Evolutionary conservation across 1,139 yeast genomes (phyloP).

Genomic region (Diutina pseudorugosa): DNA sequence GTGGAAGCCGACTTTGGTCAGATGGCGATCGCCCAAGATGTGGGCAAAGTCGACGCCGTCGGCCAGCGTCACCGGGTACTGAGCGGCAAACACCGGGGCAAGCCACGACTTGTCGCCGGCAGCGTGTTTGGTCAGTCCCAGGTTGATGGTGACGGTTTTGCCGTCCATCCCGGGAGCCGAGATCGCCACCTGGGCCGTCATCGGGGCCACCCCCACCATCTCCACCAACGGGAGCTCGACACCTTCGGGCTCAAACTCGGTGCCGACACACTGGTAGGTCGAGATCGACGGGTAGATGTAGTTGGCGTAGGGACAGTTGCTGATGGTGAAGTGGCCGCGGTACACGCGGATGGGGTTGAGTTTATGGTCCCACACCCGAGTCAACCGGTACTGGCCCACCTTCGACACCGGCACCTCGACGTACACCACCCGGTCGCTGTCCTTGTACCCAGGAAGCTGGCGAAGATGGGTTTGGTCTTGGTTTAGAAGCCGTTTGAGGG

Average conservation of each 20-base stretch:
- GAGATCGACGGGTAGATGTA: conserved; percentile 23
- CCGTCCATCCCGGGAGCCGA: conserved; percentile 35
- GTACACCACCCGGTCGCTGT: conserved; percentile 28
- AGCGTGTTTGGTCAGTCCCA: background rate
- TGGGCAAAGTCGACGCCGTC: conserved; percentile 8
- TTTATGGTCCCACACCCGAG: conserved; percentile 53
- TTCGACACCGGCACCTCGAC: conserved; percentile 44
- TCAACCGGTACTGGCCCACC: conserved; percentile 67
- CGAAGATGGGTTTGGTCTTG: conserved; percentile 28
- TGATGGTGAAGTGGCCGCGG: conserved; percentile 53
- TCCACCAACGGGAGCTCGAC: conserved; percentile 37
- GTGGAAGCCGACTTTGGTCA: conserved; percentile 41
- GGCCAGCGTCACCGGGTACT: background rate
- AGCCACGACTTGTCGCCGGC: conserved; percentile 1
- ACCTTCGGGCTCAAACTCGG: conserved; percentile 12
- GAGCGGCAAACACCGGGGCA: background rate
- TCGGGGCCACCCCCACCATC: conserved; percentile 66
- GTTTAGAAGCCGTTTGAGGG: conserved; percentile 33
- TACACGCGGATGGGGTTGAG: conserved; percentile 52
- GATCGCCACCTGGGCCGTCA: conserved; percentile 49
- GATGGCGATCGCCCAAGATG: conserved; percentile 34
- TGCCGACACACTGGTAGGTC: conserved; percentile 48
- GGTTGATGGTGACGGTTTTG: background rate
- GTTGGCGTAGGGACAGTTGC: conserved; percentile 66
- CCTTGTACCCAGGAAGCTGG: conserved; percentile 13